Conservation (phyloP, 805 yeast species). For the Cyberlindnera amylophila region DNA sequence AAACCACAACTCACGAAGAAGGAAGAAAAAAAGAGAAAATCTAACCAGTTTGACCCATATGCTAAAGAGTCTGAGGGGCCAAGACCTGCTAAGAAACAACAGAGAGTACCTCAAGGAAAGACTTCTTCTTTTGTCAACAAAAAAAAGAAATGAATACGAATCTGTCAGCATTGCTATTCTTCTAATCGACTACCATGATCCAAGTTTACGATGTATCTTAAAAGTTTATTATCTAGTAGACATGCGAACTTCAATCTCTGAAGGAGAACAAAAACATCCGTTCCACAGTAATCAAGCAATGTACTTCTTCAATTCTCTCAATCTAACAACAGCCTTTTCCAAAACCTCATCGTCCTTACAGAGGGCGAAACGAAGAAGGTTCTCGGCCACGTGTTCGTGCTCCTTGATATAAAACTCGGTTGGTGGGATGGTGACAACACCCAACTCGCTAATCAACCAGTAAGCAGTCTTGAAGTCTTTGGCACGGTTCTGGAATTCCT, state of each 20-base stretch:
- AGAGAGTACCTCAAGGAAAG: slow-evolving; percentile 19
- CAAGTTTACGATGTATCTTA: too few species aligned
- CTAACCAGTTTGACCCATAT: slow-evolving; percentile 55
- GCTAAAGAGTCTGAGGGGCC: slow-evolving; percentile 48
- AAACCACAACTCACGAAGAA: slow-evolving; percentile 15
- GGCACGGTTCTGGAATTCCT: slow-evolving; percentile 61
- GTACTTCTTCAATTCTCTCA: slow-evolving; percentile 66
- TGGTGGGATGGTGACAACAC: slow-evolving; percentile 96
- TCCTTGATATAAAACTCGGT: slow-evolving; percentile 82
- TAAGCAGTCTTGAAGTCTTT: slow-evolving; percentile 85
- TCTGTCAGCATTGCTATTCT: too few species aligned
- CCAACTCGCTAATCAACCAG: slow-evolving; percentile 89
- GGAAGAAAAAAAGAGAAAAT: slow-evolving; percentile 34
- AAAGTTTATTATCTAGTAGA: too few species aligned
- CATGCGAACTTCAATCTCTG: too few species aligned
- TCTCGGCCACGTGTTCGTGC: slow-evolving; percentile 73
- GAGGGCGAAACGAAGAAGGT: slow-evolving; percentile 88
- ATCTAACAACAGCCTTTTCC: slow-evolving; percentile 75
- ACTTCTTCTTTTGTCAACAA: slow-evolving; percentile 21
- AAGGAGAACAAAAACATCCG: background rate
- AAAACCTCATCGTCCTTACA: slow-evolving; percentile 86
- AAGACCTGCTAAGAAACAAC: slow-evolving; percentile 43
- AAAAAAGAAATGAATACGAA: slow-evolving; percentile 13
- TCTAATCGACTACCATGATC: too few species aligned
- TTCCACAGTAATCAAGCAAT: slow-evolving; percentile 24